Evolutionary conservation across 129 eudicot species (phyloP), one percentile per base, ranked within the genome.

Genomic region (Flaveria robusta): DNA sequence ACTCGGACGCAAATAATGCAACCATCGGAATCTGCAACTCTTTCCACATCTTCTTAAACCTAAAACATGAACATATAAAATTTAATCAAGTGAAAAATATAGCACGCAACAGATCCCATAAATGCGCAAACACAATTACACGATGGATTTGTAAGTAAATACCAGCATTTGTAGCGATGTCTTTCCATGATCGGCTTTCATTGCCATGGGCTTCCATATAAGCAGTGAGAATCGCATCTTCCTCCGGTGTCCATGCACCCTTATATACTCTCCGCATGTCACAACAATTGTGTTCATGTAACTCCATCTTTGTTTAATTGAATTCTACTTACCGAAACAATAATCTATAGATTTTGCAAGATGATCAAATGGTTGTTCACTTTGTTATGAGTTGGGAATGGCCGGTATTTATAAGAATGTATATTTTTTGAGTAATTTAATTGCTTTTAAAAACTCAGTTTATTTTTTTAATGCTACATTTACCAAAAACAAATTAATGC

Each of bases 11-110:
- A 68, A 14, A 23, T 68, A 68, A 42, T 68, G 73, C 39, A 45
- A 22, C 73, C 73, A 68, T 46, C 73, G 34, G 58, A 68, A 68
- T 14, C 73, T 26, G 49, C 73, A 68, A 23, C 73, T 68, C 34
- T 42, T 68, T 15, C 73, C 73, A 2, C 73, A 68, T 68, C 73
- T 45, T 45, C 3, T 10, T 26, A 68, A 68, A 45, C 73, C 73
- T 68, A 51, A 26, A 42, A 2, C 23, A 42, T 19, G n/a, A 42
- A 37, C 6, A 8, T n/a, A 68, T 19, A 7, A 43, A 47, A 45
- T 3, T 24, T 18, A 27, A 68, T 68, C 6, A 10, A 6, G 18
- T 3, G 22, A 65, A n/a, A 16, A 65, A 37, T 34, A 10, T 43
- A 0, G 9, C 39, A 43, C 47, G 13, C 14, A 10, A 10, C 3